Percentiles rank a stretch among this genome's conserved stretches.
Conservation (phyloP, 306 rosid genomes). For the Echinosophora koreensis region DNA sequence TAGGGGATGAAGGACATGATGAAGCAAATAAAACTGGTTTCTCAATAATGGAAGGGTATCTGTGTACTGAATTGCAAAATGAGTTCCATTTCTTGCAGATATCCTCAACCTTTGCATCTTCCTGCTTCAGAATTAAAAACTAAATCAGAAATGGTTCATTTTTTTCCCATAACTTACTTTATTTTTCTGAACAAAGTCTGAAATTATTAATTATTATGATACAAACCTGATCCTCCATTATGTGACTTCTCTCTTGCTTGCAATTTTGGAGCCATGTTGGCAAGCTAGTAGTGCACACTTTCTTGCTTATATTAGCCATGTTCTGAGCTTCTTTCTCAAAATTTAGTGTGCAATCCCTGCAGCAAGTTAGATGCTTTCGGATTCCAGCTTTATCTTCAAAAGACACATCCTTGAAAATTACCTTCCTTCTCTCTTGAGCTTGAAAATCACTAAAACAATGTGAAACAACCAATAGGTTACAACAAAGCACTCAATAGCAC, state of each 20-base stretch:
- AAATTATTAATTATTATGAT: neutral
- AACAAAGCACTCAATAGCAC: neutral
- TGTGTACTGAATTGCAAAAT: conserved; percentile 68
- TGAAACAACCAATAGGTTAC: conserved; percentile 24
- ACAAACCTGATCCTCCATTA: conserved; percentile 56
- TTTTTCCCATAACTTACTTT: neutral
- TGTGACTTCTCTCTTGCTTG: conserved; percentile 59
- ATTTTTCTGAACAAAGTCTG: neutral
- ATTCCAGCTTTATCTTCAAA: conserved; percentile 44
- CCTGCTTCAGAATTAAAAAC: conserved; percentile 52
- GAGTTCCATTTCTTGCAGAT: conserved; percentile 78
- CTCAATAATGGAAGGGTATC: conserved; percentile 47
- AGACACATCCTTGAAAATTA: conserved; percentile 47
- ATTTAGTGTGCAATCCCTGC: conserved; percentile 56
- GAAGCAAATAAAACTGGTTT: conserved; percentile 52
- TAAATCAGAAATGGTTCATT: conserved; percentile 1
- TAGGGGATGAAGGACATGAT: conserved; percentile 57
- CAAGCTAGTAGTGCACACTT: conserved; percentile 55
- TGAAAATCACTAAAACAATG: conserved; percentile 53
- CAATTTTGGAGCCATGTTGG: conserved; percentile 80
- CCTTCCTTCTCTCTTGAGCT: conserved; percentile 57
- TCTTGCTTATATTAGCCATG: conserved; percentile 44
- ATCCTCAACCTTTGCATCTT: conserved; percentile 56
- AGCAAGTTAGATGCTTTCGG: conserved; percentile 58
- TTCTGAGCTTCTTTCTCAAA: conserved; percentile 65